Evolutionary conservation across 768 basidiomycete genomes (phyloP), one percentile per base, ranked within the genome.

Genomic region (Nidularia pulvinata): DNA sequence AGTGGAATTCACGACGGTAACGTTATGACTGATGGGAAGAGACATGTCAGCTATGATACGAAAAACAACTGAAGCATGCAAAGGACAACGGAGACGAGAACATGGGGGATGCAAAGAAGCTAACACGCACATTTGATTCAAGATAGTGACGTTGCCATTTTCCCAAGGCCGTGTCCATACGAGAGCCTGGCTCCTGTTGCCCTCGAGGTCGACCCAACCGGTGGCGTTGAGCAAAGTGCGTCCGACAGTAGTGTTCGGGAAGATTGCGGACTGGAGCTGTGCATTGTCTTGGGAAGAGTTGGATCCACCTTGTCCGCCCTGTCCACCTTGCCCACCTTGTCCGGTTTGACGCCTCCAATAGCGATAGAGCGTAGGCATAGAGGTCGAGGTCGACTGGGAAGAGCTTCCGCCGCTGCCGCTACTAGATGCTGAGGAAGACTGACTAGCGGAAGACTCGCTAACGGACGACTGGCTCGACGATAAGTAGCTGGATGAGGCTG

Each of bases 191-290:
- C 69, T 70, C 58, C 77, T 72, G 57, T 78, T 77, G 5, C 80
- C 87, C 59, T 86, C 85, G 0, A 90, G 78, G 16, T 61, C 65
- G 7, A 86, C 81, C 32, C 78, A 64, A 0, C 69, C 54, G 0
- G 77, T 60, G 37, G 79, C 74, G 43, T 78, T 80, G 43, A 89
- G 74, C 14, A 85, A 69, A 0, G 88, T 86, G 37, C 85, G 78
- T 1, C 84, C 85, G 51, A 91, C 67, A 0, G 87, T 88, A 56
- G 76, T 73, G 59, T 80, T 82, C 1, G 88, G 86, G 53, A 69
- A 79, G 13, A 68, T 39, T n/a, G 37, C 37, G 46, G 53, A 14
- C 34, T 50, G n/a, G 53, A 51, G 50, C 13, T 46, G 53, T 33
- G 16, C 37, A n/a, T 39, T 39, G n/a, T 10, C 25, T 30, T 30